These are phyloP conservation scores for Plasmodium cynomolgi DNA, from an alignment of 169 alveolate genomes.

Conservation along the genomic window DNA sequence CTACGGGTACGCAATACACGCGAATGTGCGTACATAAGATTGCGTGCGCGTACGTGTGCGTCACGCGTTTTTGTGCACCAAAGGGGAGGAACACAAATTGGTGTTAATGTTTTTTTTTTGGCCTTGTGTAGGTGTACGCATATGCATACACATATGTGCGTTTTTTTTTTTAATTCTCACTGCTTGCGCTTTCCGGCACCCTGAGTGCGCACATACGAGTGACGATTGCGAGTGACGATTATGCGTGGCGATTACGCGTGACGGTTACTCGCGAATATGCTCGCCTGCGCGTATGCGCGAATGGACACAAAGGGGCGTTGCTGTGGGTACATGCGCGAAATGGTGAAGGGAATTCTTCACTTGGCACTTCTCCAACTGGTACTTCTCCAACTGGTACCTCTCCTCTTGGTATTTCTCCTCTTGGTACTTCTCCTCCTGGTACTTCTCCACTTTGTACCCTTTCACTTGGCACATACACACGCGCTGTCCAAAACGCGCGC, in stretches of 20 bases:
- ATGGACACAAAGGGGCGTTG: not conserved
- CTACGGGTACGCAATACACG: not conserved
- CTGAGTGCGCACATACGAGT: not conserved
- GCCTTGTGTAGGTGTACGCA: not conserved
- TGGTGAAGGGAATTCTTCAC: not conserved
- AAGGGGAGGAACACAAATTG: not conserved
- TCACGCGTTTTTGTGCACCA: slow-evolving; percentile 51
- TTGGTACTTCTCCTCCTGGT: slow-evolving; percentile 1
- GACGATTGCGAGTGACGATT: not conserved
- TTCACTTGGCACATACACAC: not conserved
- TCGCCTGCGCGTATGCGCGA: slow-evolving; percentile 1
- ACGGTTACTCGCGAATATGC: not conserved
- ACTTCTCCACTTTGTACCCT: too few species aligned
- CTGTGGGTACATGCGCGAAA: not conserved
- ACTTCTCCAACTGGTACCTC: too few species aligned
- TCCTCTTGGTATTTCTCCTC: too few species aligned
- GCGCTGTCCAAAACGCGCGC: slow-evolving; percentile 9
- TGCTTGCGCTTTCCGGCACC: not conserved
- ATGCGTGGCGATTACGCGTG: too few species aligned
- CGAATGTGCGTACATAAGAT: not conserved
- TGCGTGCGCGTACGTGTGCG: not conserved
- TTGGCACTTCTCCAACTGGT: not conserved
- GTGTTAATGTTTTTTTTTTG: not conserved
- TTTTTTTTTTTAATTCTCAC: slow-evolving; percentile 38
- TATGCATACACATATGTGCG: slow-evolving; percentile 3